These are phyloP conservation scores for Paramecium caudatum DNA, from an alignment of 73 alveolate genomes.

Conservation along the genomic window DNA sequence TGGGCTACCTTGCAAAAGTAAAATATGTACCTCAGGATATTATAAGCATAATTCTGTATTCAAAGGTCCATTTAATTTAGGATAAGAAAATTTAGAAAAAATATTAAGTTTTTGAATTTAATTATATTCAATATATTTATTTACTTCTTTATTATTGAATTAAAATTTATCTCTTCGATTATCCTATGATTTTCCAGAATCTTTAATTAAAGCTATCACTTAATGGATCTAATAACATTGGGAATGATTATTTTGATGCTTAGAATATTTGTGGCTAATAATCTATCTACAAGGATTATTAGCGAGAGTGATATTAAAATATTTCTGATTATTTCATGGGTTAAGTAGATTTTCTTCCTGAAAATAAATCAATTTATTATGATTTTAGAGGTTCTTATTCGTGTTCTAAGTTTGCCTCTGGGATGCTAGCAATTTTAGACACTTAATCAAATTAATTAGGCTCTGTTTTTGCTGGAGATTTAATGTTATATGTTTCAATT, in stretches of 20 bases:
- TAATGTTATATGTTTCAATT: neutral
- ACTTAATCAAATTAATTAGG: conserved; percentile 22
- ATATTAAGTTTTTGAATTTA: neutral
- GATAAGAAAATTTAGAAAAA: conserved; percentile 10
- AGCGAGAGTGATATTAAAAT: neutral
- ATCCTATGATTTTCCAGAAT: neutral
- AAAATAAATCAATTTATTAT: neutral
- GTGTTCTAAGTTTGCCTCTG: neutral
- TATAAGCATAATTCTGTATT: conserved; percentile 42
- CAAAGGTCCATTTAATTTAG: conserved; percentile 53
- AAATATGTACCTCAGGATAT: neutral
- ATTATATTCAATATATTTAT: neutral
- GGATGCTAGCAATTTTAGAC: conserved; percentile 14
- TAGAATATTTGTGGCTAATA: neutral
- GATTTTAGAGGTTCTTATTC: neutral
- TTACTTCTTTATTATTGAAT: conserved; percentile 15
- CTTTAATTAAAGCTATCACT: neutral
- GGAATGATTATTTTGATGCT: neutral
- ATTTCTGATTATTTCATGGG: neutral
- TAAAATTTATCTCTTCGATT: neutral
- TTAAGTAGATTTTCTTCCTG: neutral
- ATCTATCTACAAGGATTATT: neutral
- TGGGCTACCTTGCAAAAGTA: neutral
- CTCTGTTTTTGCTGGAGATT: neutral
- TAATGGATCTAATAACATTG: neutral